Percentiles rank a stretch among this genome's conserved stretches.
phyloP scores from a whole-genome alignment of 805 yeast species.

The Pichia exigua region DNA sequence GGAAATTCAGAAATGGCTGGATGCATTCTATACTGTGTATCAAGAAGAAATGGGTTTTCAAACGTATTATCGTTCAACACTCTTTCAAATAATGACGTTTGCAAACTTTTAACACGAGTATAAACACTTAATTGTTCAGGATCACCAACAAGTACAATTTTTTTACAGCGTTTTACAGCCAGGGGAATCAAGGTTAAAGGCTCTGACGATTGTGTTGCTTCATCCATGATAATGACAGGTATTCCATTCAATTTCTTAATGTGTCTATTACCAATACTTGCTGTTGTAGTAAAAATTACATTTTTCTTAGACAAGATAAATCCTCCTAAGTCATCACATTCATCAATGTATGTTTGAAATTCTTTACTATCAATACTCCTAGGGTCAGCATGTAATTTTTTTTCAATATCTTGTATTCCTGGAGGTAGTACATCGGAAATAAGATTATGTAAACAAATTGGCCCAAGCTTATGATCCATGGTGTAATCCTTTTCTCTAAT shows the following conservation, averaged over 20 bases:
- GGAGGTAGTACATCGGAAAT: conserved; percentile 42
- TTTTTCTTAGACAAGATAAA: conserved; percentile 20
- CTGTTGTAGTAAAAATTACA: conserved; percentile 64
- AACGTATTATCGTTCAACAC: conserved; percentile 54
- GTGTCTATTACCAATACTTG: conserved; percentile 60
- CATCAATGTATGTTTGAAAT: conserved; percentile 23
- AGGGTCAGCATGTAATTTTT: conserved; percentile 46
- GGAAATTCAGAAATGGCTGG: conserved; percentile 85
- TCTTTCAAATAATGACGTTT: conserved; percentile 62
- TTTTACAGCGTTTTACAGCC: conserved; percentile 56
- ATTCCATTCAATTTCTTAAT: conserved; percentile 39
- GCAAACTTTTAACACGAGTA: conserved; percentile 56
- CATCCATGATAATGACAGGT: conserved; percentile 70
- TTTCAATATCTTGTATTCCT: conserved; percentile 33
- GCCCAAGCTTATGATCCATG: conserved; percentile 43
- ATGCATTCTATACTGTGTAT: conserved; percentile 92
- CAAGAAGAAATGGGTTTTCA: conserved; percentile 54
- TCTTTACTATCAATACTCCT: conserved; percentile 7
- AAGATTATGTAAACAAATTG: conserved; percentile 59
- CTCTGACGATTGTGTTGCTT: conserved; percentile 67
- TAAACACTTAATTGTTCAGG: conserved; percentile 65
- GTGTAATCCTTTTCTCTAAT: conserved; percentile 56
- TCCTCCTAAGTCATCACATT: conserved; percentile 33
- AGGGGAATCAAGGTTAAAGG: conserved; percentile 61
- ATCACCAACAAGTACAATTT: conserved; percentile 67